Evolutionary conservation across 2,329 filamentous ascomycete genomes (phyloP), one percentile per base, ranked within the genome.

Genomic region (Blumeriella jaapii): DNA sequence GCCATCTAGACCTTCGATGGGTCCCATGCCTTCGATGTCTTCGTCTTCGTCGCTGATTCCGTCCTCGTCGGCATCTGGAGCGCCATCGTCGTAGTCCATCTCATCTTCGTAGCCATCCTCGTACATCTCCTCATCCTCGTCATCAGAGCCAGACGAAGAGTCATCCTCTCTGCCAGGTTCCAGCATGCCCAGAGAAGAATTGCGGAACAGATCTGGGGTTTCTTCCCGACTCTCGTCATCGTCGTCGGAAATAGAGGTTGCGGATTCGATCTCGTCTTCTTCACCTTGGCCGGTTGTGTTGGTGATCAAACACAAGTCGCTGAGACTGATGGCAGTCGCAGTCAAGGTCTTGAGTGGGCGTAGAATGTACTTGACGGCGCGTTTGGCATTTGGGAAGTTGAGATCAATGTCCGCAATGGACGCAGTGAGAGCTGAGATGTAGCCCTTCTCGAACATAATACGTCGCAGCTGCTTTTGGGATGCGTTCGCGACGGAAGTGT

Each of bases 401-500:
- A 98, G 72, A 55, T 95, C 91, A 40, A 98, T 81, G 51, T 98
- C 93, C 12, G 91, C 85, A 49, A 98, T 87, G 1, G 93, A 93
- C 9, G 78, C 74, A 2, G 91, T 96, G 40, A 98, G 63, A 30
- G 89, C 82, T 15, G 82, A 74, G 42, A 96, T 78, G 56, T 91
- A 94, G 37, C 93, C 86, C 63, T 96, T 98, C 61, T 98, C 91
- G 51, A 93, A 96, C 91, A 98, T 98, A 41, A 95, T 76, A 47
- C 86, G 84, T 20, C 84, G 80, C 48, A 98, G 71, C 53, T 94
- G 86, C 50, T 81, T 78, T 44, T 87, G 81, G 6, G 86, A 87
- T 27, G 67, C 64, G 15, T 58, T 49, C 25, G 40, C 50, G 46
- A 41, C 57, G 53, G 34, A 57, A 44, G 30, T 56, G 41, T 56